Base-by-base conservation (phyloP, 2,329 filamentous ascomycete genomes). In the Aspergillus sp. region DNA sequence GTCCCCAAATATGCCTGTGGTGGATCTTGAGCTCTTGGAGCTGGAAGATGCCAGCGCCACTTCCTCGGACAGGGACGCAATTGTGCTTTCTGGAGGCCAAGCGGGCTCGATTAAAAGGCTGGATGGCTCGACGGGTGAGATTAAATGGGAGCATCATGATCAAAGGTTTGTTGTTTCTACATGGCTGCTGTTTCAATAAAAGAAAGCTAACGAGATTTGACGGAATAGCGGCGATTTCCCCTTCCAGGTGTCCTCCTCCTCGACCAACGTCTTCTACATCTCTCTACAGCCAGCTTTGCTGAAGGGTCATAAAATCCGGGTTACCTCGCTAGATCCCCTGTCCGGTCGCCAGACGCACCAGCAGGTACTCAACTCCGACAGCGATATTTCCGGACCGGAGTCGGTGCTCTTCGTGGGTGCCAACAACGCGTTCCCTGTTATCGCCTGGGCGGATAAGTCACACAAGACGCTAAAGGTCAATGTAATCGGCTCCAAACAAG, bases 131-230 rank as follows among this genome's bases (percentile, higher is more conserved):
- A 85, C 87, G 44, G 93, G 95, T 24, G 81, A 81, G 40, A 82
- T 90, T 2, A 85, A 90, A 44, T 98, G 95, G 93, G 89, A 91
- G 70, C 87, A 86, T 69, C 84, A 82, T 64, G 88, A 91, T 67
- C 77, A 75, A 47, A 84, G 80, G 82, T 83, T 62, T 27, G 67
- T 52, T 27, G 67, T 49, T 19, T 24, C 35, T 35, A 33, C 40
- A 27, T 41, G 23, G 24, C 12, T 24, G 7, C n/a, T 15, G 33
- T 15, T 12, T 7, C 9, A 9, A 41, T 17, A 27, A 35, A 15
- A 33, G 6, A n/a, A 24, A 15, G 21, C 45, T 49, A 41, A 54
- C 15, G 46, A 23, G 21, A 24, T 46, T 50, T 40, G 12, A 14
- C 1, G 57, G 45, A 55, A 27, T 55, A 88, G 82, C 70, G 85